A percentile compares a stretch with the other conserved stretches of the same genome.
Evolutionary conservation across 306 rosid genomes (phyloP).

Genomic region (Parietaria judaica): DNA sequence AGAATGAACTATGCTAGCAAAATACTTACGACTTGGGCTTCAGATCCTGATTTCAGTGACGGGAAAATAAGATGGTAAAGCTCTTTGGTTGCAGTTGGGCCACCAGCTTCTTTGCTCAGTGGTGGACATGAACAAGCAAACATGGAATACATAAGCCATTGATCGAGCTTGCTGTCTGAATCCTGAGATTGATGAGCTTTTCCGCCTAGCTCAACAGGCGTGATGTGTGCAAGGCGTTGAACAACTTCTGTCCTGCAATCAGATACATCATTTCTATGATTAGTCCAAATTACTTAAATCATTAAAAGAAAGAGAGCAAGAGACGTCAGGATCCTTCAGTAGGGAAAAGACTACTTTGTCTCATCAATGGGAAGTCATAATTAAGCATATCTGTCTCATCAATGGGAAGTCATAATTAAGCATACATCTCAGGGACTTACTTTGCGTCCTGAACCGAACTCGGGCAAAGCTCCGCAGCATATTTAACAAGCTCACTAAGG

Average conservation of each 20-base stretch:
- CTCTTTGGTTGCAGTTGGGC: slow-evolving; percentile 61
- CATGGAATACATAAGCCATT: slow-evolving; percentile 98
- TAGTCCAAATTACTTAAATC: slow-evolving; percentile 4
- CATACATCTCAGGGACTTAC: slow-evolving; percentile 35
- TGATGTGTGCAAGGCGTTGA: slow-evolving; percentile 90
- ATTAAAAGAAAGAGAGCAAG: not conserved
- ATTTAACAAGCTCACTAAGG: slow-evolving; percentile 89
- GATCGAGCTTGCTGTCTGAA: slow-evolving; percentile 89
- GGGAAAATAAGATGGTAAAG: slow-evolving; percentile 87
- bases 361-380: not conserved
- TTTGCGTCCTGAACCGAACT: slow-evolving; percentile 85
- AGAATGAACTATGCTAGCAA: not conserved
- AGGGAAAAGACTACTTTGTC: slow-evolving; percentile 6
- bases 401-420: too few species aligned
- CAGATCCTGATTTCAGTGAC: slow-evolving; percentile 87
- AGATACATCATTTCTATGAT: slow-evolving; percentile 17
- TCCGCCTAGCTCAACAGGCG: slow-evolving; percentile 93
- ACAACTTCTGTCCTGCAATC: slow-evolving; percentile 75
- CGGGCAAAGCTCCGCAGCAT: slow-evolving; percentile 95
- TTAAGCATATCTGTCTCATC: not conserved
- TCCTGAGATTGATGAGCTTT: slow-evolving; percentile 93
- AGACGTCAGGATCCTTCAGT: not conserved
- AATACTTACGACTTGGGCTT: slow-evolving; percentile 72
- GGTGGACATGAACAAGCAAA: slow-evolving; percentile 96
- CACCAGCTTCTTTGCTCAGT: slow-evolving; percentile 55